Conservation (phyloP, 495 filamentous ascomycete genomes). For the Aspergillus cavernicola region DNA sequence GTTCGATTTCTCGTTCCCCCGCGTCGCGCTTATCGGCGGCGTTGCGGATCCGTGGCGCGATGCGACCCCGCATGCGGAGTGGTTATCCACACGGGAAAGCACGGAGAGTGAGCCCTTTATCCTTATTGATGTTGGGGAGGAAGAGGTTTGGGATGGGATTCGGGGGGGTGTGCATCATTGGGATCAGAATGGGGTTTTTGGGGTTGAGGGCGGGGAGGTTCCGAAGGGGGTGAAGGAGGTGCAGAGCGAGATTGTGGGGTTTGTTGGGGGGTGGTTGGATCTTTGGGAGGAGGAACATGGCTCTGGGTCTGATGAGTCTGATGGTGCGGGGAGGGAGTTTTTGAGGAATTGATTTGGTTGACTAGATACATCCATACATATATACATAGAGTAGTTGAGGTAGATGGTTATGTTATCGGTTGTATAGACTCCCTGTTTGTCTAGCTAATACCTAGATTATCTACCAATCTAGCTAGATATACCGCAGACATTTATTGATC, state of each 20-base stretch:
- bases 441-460: too few species aligned
- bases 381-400: too few species aligned
- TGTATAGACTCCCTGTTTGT: too few species aligned
- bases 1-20: conserved; percentile 58
- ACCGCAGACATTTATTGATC: too few species aligned
- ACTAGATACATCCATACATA: too few species aligned
- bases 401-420: too few species aligned
- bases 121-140: conserved; percentile 43
- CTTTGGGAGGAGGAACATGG: conserved; percentile 17
- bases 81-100: conserved; percentile 40
- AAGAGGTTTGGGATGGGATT: conserved; percentile 22
- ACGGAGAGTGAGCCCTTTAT: conserved; percentile 59
- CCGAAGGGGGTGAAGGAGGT: conserved; percentile 50
- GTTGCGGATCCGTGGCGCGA: conserved; percentile 68
- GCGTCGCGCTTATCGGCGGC: conserved; percentile 66
- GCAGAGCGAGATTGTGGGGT: conserved; percentile 51
- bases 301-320: too few species aligned
- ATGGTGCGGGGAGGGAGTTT: too few species aligned
- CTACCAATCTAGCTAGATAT: too few species aligned
- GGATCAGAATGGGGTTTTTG: conserved; percentile 67
- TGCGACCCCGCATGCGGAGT: conserved; percentile 58
- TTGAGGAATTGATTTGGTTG: too few species aligned
- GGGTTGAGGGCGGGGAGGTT: conserved; percentile 49
- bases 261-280: conserved; percentile 64
- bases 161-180: conserved; percentile 62